Evolutionary conservation across 306 rosid genomes (phyloP).

Genomic region (Cucurbita moschata): DNA sequence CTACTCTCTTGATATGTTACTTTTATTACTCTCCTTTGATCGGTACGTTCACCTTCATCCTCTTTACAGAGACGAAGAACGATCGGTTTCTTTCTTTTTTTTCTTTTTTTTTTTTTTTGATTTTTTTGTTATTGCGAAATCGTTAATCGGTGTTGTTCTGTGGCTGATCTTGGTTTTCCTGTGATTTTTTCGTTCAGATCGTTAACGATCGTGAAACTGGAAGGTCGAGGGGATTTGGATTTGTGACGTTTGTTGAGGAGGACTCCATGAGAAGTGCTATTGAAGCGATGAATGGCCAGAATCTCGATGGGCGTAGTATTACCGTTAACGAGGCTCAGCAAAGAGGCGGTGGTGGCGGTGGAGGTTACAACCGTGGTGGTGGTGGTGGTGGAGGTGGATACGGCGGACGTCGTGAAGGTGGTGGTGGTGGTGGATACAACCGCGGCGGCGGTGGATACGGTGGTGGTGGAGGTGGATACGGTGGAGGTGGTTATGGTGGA

Average conservation of each 20-base stretch:
- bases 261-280: slow-evolving; percentile 69
- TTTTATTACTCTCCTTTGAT: slow-evolving; percentile 28
- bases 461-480: slow-evolving; percentile 20
- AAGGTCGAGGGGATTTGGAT: slow-evolving; percentile 85
- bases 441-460: slow-evolving; percentile 23
- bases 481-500: slow-evolving; percentile 15
- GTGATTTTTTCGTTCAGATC: slow-evolving; percentile 16
- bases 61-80: slow-evolving; percentile 57
- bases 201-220: slow-evolving; percentile 92
- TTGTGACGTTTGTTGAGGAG: slow-evolving; percentile 68
- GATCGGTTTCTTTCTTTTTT: slow-evolving; percentile 31
- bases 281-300: slow-evolving; percentile 79
- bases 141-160: neutral
- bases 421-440: slow-evolving; percentile 2
- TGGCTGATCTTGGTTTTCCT: neutral
- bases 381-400: slow-evolving; percentile 30
- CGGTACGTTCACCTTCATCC: slow-evolving; percentile 93
- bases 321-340: slow-evolving; percentile 90
- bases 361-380: slow-evolving; percentile 27
- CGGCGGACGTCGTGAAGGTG: slow-evolving; percentile 14
- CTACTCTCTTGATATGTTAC: slow-evolving; percentile 28
- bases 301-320: slow-evolving; percentile 74
- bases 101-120: neutral
- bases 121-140: too few species aligned
- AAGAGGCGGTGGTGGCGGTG: slow-evolving; percentile 51